phyloP scores from a whole-genome alignment of 768 basidiomycete species.

The Lentinus brumalis region DNA sequence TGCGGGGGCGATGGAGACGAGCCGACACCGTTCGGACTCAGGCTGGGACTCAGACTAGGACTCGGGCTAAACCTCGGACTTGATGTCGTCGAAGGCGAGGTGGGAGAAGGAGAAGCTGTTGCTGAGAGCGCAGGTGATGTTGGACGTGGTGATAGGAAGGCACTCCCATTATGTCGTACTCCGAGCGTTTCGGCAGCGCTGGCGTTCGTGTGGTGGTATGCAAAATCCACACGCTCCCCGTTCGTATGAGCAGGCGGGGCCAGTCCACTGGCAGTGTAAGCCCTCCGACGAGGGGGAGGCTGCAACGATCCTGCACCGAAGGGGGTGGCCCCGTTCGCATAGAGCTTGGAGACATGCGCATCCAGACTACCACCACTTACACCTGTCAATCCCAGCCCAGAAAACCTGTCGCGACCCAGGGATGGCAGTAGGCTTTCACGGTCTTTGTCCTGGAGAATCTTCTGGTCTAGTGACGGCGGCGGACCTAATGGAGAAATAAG shows the following conservation, averaged over 20 bases:
- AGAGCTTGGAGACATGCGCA: slow-evolving; percentile 27
- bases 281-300: slow-evolving; percentile 32
- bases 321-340: slow-evolving; percentile 21
- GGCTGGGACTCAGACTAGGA: slow-evolving; percentile 9
- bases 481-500: slow-evolving; percentile 24
- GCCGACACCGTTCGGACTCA: slow-evolving; percentile 4
- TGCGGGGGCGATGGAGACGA: slow-evolving; percentile 6
- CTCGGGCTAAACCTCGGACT: slow-evolving; percentile 17
- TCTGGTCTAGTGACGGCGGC: slow-evolving; percentile 35
- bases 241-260: slow-evolving; percentile 27
- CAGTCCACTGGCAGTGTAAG: slow-evolving; percentile 13
- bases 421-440: slow-evolving; percentile 19
- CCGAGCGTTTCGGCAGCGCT: slow-evolving; percentile 40
- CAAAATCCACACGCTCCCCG: slow-evolving; percentile 27
- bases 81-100: slow-evolving; percentile 17
- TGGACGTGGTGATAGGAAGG: slow-evolving; percentile 21
- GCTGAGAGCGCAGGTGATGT: slow-evolving; percentile 12
- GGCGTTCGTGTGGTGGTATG: slow-evolving; percentile 34
- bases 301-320: slow-evolving; percentile 32
- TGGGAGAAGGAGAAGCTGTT: slow-evolving; percentile 9
- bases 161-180: slow-evolving; percentile 25
- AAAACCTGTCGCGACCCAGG: neutral
- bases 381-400: slow-evolving; percentile 1
- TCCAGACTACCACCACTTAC: slow-evolving; percentile 5
- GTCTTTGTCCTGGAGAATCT: slow-evolving; percentile 43